phyloP scores from a whole-genome alignment of 129 eudicot genomes.

The Artemisia tridentata region DNA sequence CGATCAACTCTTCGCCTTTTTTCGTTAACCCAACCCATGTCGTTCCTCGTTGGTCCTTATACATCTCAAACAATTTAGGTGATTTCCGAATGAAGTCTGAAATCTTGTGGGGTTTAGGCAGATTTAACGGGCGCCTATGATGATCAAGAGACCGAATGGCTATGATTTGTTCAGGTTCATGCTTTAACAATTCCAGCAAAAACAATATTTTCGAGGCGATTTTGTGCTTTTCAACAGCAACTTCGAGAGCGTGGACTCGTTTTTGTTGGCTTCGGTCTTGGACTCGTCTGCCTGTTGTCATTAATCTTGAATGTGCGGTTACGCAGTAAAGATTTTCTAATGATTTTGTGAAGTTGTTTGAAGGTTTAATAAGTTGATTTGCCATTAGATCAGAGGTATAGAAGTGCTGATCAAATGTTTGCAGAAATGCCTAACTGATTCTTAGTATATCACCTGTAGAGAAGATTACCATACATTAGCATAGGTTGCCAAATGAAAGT shows the following conservation, averaged over 20 bases:
- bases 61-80: slow-evolving; percentile 78
- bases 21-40: slow-evolving; percentile 82
- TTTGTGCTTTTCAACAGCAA: slow-evolving; percentile 71
- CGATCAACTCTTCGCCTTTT: slow-evolving; percentile 63
- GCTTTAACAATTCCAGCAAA: slow-evolving; percentile 58
- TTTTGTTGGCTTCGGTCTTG: slow-evolving; percentile 88
- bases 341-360: slow-evolving; percentile 20
- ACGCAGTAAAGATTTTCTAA: background rate
- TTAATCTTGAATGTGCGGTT: slow-evolving; percentile 34
- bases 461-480: background rate
- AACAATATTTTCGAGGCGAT: slow-evolving; percentile 62
- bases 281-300: slow-evolving; percentile 82
- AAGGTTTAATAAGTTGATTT: slow-evolving; percentile 26
- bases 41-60: slow-evolving; percentile 59
- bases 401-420: slow-evolving; percentile 15
- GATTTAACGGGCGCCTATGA: slow-evolving; percentile 60
- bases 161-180: slow-evolving; percentile 63
- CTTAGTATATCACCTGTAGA: background rate
- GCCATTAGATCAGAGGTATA: slow-evolving; percentile 25
- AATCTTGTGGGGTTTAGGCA: slow-evolving; percentile 85
- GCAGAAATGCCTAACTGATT: slow-evolving; percentile 15
- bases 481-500: no score
- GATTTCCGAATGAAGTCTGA: slow-evolving; percentile 74
- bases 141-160: slow-evolving; percentile 64
- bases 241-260: slow-evolving; percentile 77